Conservation (phyloP, 768 basidiomycete species). For the Tricholoma hemisulphureum region DNA sequence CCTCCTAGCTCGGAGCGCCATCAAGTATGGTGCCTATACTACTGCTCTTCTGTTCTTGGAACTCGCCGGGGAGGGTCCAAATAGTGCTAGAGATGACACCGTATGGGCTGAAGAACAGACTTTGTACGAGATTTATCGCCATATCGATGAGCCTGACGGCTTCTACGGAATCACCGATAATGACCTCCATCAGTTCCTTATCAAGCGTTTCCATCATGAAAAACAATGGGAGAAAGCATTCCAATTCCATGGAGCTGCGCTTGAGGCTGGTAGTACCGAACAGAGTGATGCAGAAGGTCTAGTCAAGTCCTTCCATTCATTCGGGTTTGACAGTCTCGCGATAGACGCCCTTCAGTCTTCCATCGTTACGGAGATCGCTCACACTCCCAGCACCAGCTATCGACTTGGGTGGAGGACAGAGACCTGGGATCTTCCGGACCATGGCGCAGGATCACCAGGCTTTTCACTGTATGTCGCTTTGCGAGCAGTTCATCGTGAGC, state of each 20-base stretch:
- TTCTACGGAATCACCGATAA: constrained; percentile 90
- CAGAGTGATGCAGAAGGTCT: constrained; percentile 58
- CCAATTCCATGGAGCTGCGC: constrained; percentile 80
- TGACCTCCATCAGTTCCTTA: constrained; percentile 76
- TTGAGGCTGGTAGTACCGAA: constrained; percentile 57
- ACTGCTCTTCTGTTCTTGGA: constrained; percentile 91
- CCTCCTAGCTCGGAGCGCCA: constrained; percentile 70
- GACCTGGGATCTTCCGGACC: constrained; percentile 90
- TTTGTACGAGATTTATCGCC: constrained; percentile 88
- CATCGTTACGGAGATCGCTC: constrained; percentile 29
- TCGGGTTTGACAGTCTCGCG: constrained; percentile 90
- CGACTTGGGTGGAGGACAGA: constrained; percentile 92
- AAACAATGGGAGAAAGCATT: constrained; percentile 91
- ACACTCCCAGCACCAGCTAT: constrained; percentile 58
- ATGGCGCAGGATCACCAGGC: constrained; percentile 44
- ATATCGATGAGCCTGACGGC: constrained; percentile 97
- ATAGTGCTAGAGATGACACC: constrained; percentile 20
- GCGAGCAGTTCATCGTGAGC: constrained; percentile 78
- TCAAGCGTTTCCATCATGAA: constrained; percentile 90
- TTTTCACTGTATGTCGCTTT: constrained; percentile 75
- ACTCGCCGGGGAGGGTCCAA: constrained; percentile 57
- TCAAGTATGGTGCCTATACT: constrained; percentile 79
- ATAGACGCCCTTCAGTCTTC: constrained; percentile 56
- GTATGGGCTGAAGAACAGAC: constrained; percentile 54
- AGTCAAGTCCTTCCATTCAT: constrained; percentile 77